A percentile compares a stretch with the other conserved stretches of the same genome.
These are phyloP conservation scores for Huntiella omanensis DNA, from an alignment of 2,329 filamentous ascomycete genomes.

Conservation along the genomic window DNA sequence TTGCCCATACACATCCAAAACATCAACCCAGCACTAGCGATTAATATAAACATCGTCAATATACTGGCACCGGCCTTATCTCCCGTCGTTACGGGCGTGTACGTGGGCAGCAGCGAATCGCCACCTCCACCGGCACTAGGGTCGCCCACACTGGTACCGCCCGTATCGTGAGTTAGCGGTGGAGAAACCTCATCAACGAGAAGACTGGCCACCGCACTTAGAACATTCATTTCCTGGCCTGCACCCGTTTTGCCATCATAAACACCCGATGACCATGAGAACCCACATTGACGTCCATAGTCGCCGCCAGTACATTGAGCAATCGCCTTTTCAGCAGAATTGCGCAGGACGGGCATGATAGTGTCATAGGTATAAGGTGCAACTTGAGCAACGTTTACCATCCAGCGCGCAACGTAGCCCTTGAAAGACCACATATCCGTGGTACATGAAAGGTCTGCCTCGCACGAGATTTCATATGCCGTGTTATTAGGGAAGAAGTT, in stretches of 20 bases:
- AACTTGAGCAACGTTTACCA: slow-evolving; percentile 32
- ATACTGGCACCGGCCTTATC: slow-evolving; percentile 30
- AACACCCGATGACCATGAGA: slow-evolving; percentile 30
- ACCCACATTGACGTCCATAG: slow-evolving; percentile 30
- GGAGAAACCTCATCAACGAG: slow-evolving; percentile 24
- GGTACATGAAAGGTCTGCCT: slow-evolving; percentile 34
- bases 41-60: slow-evolving; percentile 26
- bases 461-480: slow-evolving; percentile 45
- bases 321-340: slow-evolving; percentile 34
- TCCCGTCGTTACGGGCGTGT: slow-evolving; percentile 22
- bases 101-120: slow-evolving; percentile 18
- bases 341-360: slow-evolving; percentile 32
- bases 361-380: slow-evolving; percentile 31
- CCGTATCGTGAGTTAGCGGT: slow-evolving; percentile 27
- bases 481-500: slow-evolving; percentile 33
- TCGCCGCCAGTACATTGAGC: slow-evolving; percentile 34
- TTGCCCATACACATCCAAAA: slow-evolving; percentile 8
- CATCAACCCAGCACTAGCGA: slow-evolving; percentile 8
- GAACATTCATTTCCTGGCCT: slow-evolving; percentile 40
- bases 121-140: slow-evolving; percentile 23
- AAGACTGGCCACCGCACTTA: slow-evolving; percentile 35
- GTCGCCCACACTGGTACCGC: slow-evolving; percentile 32
- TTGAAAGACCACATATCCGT: slow-evolving; percentile 47
- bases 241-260: slow-evolving; percentile 38
- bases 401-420: slow-evolving; percentile 38